Evolutionary conservation across 75 land plant species (phyloP).

Genomic region (Ceratopteris richardii): DNA sequence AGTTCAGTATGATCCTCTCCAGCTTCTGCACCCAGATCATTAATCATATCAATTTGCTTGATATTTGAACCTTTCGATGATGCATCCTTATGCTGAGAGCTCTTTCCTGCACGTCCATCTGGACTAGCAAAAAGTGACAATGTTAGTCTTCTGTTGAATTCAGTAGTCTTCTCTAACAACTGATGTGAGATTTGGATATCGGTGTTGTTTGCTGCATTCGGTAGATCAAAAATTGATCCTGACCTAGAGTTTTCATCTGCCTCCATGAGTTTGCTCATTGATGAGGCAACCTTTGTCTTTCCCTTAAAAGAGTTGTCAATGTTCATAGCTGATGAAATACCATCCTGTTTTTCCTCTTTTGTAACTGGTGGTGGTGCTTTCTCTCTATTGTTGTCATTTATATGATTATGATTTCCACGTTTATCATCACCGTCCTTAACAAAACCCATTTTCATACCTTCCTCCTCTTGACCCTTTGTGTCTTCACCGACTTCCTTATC

Average conservation of each 20-base stretch:
- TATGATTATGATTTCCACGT: too few species aligned
- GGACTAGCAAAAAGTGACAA: slow-evolving; percentile 8
- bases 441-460: too few species aligned
- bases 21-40: slow-evolving; percentile 21
- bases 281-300: not conserved
- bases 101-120: slow-evolving; percentile 22
- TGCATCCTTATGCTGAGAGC: not conserved
- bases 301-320: not conserved
- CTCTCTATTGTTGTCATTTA: too few species aligned
- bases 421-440: too few species aligned
- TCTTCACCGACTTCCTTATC: not conserved
- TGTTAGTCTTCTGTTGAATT: slow-evolving; percentile 4
- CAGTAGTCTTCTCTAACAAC: not conserved
- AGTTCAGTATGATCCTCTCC: slow-evolving; percentile 13
- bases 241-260: not conserved
- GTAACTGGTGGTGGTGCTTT: too few species aligned
- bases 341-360: not conserved
- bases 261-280: not conserved
- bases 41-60: slow-evolving; percentile 44
- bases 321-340: not conserved
- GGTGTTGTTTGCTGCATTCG: too few species aligned
- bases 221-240: not conserved
- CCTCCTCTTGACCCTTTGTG: too few species aligned
- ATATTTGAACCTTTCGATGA: not conserved
- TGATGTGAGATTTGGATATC: too few species aligned